phyloP scores from a whole-genome alignment of 2,329 filamentous ascomycete genomes.

The Botrytis medusae region DNA sequence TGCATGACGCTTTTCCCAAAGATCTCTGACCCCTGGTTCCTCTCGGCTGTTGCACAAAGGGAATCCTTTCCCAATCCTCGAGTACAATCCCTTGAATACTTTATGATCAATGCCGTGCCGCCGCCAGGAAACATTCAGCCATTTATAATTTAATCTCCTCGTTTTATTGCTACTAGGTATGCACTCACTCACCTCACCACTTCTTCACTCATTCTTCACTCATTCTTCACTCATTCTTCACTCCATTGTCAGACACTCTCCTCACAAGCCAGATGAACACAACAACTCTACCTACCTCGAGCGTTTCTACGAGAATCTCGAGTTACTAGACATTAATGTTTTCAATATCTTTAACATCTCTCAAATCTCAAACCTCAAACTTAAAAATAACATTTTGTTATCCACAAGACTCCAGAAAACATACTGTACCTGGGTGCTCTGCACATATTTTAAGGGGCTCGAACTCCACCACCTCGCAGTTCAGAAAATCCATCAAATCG shows the following conservation, averaged over 20 bases:
- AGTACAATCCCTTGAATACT: background rate
- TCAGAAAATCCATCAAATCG: background rate
- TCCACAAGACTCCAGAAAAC: background rate
- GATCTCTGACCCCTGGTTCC: conserved; percentile 6
- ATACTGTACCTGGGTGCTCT: background rate
- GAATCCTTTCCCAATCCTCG: background rate
- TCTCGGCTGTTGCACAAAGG: background rate
- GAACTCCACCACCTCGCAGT: conserved; percentile 3
- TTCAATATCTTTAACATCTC: too few species aligned
- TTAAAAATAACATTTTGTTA: conserved; percentile 4
- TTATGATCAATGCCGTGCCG: conserved; percentile 2
- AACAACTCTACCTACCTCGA: background rate
- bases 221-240: background rate
- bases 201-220: background rate
- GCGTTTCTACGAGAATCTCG: background rate
- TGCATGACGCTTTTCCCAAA: conserved; percentile 9
- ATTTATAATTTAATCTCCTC: background rate
- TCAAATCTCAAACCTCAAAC: background rate
- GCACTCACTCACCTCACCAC: background rate
- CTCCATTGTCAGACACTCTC: background rate
- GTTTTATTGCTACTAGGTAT: background rate
- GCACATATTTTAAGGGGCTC: conserved; percentile 5
- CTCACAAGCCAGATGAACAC: background rate
- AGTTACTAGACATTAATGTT: background rate
- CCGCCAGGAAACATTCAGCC: background rate